These are phyloP conservation scores for Neoascochyta sp. DNA, from an alignment of 2,329 filamentous ascomycete species.

Conservation along the genomic window DNA sequence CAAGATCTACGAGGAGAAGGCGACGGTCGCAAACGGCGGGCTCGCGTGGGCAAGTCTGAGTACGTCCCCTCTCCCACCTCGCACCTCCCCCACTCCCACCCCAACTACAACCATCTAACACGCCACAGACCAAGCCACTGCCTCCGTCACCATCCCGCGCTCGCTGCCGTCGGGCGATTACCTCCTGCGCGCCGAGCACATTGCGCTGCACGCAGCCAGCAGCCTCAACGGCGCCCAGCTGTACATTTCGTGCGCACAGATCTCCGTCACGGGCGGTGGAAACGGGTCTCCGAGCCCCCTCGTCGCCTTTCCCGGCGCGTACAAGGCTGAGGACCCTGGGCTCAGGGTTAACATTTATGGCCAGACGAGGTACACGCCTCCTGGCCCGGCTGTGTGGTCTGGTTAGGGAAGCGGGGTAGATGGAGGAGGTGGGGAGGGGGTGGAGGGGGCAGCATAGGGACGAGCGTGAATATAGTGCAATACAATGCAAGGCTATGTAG, in stretches of 20 bases:
- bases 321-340: constrained; percentile 31
- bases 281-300: constrained; percentile 37
- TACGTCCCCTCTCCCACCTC: constrained; percentile 8
- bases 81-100: background rate
- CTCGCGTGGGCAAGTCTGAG: constrained; percentile 27
- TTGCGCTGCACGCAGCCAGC: constrained; percentile 42
- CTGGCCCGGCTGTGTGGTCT: constrained; percentile 30
- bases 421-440: too few relatives aligned
- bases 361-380: constrained; percentile 24
- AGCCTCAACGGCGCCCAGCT: constrained; percentile 40
- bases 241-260: constrained; percentile 47
- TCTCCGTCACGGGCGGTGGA: constrained; percentile 42
- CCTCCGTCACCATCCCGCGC: constrained; percentile 40
- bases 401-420: constrained; percentile 11
- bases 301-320: constrained; percentile 44
- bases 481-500: too few relatives aligned
- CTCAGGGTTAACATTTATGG: constrained; percentile 34
- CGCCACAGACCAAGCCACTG: constrained; percentile 11
- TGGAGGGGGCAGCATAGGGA: too few relatives aligned
- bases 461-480: too few relatives aligned
- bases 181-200: constrained; percentile 47
- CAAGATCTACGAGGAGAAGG: constrained; percentile 32
- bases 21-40: constrained; percentile 14
- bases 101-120: background rate
- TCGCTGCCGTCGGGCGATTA: constrained; percentile 44